Base-by-base conservation (phyloP, 225 moss, liverwort and hornwort genomes). In the Marchantia polymorpha region DNA sequence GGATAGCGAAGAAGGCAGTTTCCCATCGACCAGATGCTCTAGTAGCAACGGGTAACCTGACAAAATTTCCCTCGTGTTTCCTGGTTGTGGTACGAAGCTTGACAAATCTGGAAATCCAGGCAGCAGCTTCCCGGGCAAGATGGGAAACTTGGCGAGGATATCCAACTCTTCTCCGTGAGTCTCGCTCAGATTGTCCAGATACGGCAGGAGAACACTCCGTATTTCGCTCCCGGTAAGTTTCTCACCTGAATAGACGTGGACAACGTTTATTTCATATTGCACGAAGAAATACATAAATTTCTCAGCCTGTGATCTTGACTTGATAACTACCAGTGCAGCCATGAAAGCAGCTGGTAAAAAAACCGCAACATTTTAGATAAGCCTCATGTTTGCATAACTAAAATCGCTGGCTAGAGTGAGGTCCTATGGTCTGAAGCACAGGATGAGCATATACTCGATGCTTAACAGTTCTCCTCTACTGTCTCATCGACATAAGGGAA, bases 11-110 rank as follows among this genome's bases (percentile, higher is more conserved):
- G 77, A 76, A 12, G 80, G 80, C 14, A 81, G 65, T 25, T 81
- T 81, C 14, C 77, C 84, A 72, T 81, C 84, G n/a, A 81, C 82
- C 11, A 75, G 53, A 75, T 81, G 81, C 52, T 81, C 80, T 30
- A 73, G 73, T 2, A 83, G 82, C 47, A 78, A 73, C 16, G 82
- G 82, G 27, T 78, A 74, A 20, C 27, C 82, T 10, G 82, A 74
- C 65, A 83, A 46, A 1, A 78, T 54, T 65, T 78, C 73, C 39
- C 77, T 78, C 7, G 65, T 74, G 47, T 52, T 29, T 61, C 67
- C 78, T 67, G 78, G 78, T 66, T 64, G 78, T 5, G 73, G 73
- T n/a, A 83, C 82, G 12, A 78, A 83, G 47, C 78, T 65, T 39
- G 73, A 71, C 63, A 78, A 65, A 20, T 83, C 82, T 26, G 71